Percentiles rank a stretch among this genome's conserved stretches.
Conservation (phyloP, 495 filamentous ascomycete genomes). For the Bombardia bombarda region DNA sequence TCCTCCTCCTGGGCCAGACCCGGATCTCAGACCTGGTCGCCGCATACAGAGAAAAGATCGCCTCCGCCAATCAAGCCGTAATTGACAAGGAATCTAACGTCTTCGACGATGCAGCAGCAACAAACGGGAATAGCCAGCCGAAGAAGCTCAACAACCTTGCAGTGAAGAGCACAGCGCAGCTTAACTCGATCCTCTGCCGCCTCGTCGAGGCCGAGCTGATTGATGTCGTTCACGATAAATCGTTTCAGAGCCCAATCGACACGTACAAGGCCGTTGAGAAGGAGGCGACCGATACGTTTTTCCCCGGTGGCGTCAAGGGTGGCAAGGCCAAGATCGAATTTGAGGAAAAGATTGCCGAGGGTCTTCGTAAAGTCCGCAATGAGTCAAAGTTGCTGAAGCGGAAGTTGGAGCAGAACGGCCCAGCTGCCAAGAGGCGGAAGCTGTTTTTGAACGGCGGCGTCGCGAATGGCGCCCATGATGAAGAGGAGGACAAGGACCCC, state of each 20-base stretch:
- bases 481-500: constrained; percentile 29
- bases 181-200: constrained; percentile 32
- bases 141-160: constrained; percentile 14
- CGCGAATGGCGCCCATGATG: constrained; percentile 23
- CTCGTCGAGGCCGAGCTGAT: constrained; percentile 39
- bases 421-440: constrained; percentile 39
- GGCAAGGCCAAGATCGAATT: constrained; percentile 52
- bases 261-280: constrained; percentile 27
- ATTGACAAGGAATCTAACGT: constrained; percentile 11
- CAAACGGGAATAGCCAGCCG: constrained; percentile 12
- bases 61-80: constrained; percentile 17
- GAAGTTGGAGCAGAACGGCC: constrained; percentile 34
- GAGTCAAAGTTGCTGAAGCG: constrained; percentile 41
- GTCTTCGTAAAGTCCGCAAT: constrained; percentile 39
- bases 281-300: constrained; percentile 33
- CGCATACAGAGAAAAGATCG: constrained; percentile 27
- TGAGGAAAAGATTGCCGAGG: constrained; percentile 45
- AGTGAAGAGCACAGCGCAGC: constrained; percentile 23
- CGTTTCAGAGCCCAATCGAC: constrained; percentile 33
- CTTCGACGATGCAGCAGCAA: constrained; percentile 12
- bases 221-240: constrained; percentile 28
- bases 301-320: constrained; percentile 32
- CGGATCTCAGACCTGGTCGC: constrained; percentile 60
- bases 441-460: constrained; percentile 27
- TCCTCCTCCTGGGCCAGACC: constrained; percentile 71